Evolutionary conservation across 176 grass and related monocot genomes (phyloP).

Genomic region (Paspalum notatum): DNA sequence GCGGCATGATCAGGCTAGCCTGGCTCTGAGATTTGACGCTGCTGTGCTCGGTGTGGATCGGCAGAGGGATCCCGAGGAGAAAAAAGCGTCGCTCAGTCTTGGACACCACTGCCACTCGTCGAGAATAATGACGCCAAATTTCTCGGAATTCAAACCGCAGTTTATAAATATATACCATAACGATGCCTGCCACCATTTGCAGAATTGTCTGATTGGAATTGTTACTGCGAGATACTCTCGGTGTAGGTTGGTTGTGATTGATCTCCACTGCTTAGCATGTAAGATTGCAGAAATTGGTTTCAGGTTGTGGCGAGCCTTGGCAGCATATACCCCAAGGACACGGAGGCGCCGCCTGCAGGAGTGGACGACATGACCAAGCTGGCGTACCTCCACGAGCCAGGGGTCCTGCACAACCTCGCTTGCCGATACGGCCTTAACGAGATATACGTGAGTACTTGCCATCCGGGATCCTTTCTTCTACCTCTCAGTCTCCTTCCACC

Average conservation of each 20-base stretch:
- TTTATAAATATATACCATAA: no score
- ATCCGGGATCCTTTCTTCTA: neutral
- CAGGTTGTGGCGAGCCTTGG: conserved; percentile 72
- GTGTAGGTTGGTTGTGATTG: neutral
- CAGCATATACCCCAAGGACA: conserved; percentile 90
- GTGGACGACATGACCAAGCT: conserved; percentile 99
- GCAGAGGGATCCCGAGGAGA: neutral
- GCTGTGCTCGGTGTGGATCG: neutral
- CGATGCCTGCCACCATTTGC: neutral
- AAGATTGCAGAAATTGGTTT: conserved; percentile 16
- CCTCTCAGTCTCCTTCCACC: neutral
- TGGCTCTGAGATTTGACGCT: neutral
- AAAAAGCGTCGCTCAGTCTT: neutral
- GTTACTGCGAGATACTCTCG: neutral
- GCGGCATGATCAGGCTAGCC: neutral
- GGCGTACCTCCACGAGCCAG: conserved; percentile 93
- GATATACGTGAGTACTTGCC: conserved; percentile 76
- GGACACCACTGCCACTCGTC: no score
- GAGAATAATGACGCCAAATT: no score
- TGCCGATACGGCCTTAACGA: conserved; percentile 79
- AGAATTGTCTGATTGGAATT: neutral
- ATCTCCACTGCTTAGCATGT: neutral
- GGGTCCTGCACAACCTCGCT: conserved; percentile 72
- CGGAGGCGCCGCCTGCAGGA: conserved; percentile 76
- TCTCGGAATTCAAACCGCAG: no score